These are phyloP conservation scores for Aureoboletus auriporus DNA, from an alignment of 768 basidiomycete species.

Conservation along the genomic window DNA sequence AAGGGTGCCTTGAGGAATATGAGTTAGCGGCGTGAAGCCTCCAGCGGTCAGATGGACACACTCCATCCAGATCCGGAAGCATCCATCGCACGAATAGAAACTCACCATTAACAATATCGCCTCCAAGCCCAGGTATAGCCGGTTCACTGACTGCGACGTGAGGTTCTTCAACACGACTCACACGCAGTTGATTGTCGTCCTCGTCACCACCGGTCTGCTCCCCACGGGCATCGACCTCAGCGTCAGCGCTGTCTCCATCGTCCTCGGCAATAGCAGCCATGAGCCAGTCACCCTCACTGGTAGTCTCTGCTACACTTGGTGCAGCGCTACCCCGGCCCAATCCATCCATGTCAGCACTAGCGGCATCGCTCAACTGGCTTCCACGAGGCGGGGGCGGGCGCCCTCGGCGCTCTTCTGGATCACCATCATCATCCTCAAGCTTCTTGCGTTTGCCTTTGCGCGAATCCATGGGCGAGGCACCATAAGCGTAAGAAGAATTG, in stretches of 20 bases:
- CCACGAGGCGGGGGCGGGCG: conserved; percentile 57
- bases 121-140: conserved; percentile 31
- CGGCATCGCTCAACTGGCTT: conserved; percentile 47
- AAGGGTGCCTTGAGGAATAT: conserved; percentile 39
- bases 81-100: conserved; percentile 42
- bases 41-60: conserved; percentile 35
- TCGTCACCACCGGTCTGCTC: conserved; percentile 41
- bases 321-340: conserved; percentile 59
- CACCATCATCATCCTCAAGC: conserved; percentile 83
- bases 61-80: conserved; percentile 37
- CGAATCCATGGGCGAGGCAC: conserved; percentile 47
- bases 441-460: conserved; percentile 87
- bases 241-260: conserved; percentile 53
- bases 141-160: conserved; percentile 32
- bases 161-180: conserved; percentile 39
- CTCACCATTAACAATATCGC: conserved; percentile 50
- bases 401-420: conserved; percentile 66
- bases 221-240: conserved; percentile 54
- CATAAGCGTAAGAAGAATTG: conserved; percentile 39
- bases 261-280: conserved; percentile 84
- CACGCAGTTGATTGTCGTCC: conserved; percentile 41
- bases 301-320: conserved; percentile 58
- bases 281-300: conserved; percentile 80
- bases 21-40: conserved; percentile 59
- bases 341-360: conserved; percentile 53